A percentile compares a stretch with the other conserved stretches of the same genome.
Evolutionary conservation across 75 land plant genomes (phyloP).

Genomic region (Larix kaempferi): DNA sequence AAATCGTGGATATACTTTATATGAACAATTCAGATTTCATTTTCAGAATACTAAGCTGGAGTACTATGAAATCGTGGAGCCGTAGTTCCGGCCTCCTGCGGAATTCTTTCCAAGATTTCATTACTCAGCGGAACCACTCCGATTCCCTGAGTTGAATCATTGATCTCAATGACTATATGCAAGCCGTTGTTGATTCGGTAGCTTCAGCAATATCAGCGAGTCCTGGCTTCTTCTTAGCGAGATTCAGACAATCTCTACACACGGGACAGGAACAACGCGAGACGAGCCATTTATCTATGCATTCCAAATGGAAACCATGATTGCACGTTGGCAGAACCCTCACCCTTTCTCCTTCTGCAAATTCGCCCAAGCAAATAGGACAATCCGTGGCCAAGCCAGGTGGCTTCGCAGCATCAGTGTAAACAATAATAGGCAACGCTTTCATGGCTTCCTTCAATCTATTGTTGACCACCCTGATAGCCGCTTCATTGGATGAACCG

Average conservation of each 20-base stretch:
- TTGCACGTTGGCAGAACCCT: constrained; percentile 30
- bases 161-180: no score
- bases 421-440: constrained; percentile 7
- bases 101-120: no score
- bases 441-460: constrained; percentile 26
- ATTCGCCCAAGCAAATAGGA: constrained; percentile 33
- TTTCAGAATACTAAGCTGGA: no score
- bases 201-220: no score
- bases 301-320: constrained; percentile 36
- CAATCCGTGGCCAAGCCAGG: constrained; percentile 12
- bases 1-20: no score
- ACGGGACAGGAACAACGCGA: constrained; percentile 39
- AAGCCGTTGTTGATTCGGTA: no score
- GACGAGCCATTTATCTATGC: constrained; percentile 45
- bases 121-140: no score
- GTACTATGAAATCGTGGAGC: no score
- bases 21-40: no score
- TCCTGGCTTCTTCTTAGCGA: no score
- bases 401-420: neutral
- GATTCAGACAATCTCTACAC: constrained; percentile 11
- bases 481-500: constrained; percentile 1
- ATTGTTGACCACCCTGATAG: constrained; percentile 9
- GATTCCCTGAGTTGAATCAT: no score
- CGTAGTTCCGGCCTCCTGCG: no score
- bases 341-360: constrained; percentile 31